Base-by-base conservation (phyloP, 352 stramenopile genomes). In the Phytophthora pini region DNA sequence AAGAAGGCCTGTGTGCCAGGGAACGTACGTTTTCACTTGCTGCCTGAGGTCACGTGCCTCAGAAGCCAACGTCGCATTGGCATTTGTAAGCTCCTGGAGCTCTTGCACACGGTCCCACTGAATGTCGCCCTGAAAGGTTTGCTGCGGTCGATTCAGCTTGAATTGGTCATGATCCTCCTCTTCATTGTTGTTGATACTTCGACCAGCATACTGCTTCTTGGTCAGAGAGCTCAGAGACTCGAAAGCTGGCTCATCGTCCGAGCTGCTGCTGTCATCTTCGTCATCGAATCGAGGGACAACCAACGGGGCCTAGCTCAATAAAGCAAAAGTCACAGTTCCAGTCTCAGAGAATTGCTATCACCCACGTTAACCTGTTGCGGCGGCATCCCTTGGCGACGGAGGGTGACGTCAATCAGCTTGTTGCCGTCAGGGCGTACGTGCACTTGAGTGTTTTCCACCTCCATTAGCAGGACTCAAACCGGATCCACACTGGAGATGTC, bases 251-350 rank as follows among this genome's bases (percentile, higher is more conserved):
- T 75, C 62, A 17, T 65, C 64, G n/a, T 60, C 65, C 24, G 72
- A 86, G 48, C 80, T 80, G 40, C 80, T 78, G 24, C 84, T 80
- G 47, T 79, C 76, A 38, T 86, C 75, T 34, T 90, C 82, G 15
- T 93, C 82, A 50, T 93, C 80, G 51, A 91, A 93, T 41, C 77
- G 68, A 34, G 85, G 81, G n/a, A 93, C 34, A 26, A 81, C 71
- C 6, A 93, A 64, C 43, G 79, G 74, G 12, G 49, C 51, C 84
- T 78, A 56, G 12, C 39, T 46, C 20, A 47, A 22, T 27, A 56
- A 61, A 52, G 7, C 26, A 31, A 51, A 32, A 9, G 31, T 36
- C 31, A 36, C 10, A 8, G 10, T 13, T 36, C 9, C 11, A 36
- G 31, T 36, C 8, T 36, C 31, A 36, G 2, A 36, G 7, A 36